Evolutionary conservation across 257 asterid species (phyloP).

Genomic region (Scutellaria galericulata): DNA sequence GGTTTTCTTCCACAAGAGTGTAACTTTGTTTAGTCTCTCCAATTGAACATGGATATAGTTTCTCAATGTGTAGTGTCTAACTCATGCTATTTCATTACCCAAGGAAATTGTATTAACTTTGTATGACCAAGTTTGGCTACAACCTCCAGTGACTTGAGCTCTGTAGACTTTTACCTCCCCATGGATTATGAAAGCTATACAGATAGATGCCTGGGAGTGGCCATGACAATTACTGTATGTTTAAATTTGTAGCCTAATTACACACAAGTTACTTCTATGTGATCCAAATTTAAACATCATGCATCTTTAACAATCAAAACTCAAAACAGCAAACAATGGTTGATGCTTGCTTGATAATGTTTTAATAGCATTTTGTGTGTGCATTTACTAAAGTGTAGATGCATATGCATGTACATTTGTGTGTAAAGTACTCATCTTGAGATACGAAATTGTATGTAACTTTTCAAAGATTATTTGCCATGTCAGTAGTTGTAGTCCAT

Average conservation of each 20-base stretch:
- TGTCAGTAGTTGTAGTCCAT: not conserved
- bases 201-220: not conserved
- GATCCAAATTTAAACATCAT: not conserved
- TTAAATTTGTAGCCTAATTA: not conserved
- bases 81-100: not conserved
- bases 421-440: not conserved
- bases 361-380: conserved; percentile 9
- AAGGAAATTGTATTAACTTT: not conserved
- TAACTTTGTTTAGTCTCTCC: not conserved
- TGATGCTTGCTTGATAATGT: not conserved
- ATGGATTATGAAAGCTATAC: not conserved
- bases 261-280: not conserved
- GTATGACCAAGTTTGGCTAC: not conserved
- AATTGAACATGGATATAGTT: not conserved
- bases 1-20: not conserved
- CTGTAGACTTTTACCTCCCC: not conserved
- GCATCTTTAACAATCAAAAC: not conserved
- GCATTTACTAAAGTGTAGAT: not conserved
- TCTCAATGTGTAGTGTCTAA: not conserved
- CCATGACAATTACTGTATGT: not conserved
- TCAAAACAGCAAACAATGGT: not conserved
- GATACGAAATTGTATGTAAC: no score
- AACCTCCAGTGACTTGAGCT: not conserved
- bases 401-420: not conserved
- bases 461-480: conserved; percentile 2